Evolutionary conservation across 192 early-diverging fungal genomes (phyloP).

Genomic region (Backusella morwellensis): DNA sequence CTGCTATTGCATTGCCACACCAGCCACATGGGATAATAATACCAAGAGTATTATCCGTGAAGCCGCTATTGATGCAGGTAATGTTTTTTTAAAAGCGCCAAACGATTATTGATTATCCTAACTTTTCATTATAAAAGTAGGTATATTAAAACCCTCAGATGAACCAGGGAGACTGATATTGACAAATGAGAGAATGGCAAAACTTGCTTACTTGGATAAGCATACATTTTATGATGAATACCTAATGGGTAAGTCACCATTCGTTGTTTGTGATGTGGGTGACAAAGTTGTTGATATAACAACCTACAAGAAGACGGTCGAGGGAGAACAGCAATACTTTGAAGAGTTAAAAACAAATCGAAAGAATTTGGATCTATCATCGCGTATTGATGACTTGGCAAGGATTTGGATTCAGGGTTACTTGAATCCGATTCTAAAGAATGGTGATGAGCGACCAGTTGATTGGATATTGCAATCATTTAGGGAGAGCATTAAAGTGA

Average conservation of each 20-base stretch:
- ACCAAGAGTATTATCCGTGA: conserved; percentile 43
- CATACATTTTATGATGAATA: conserved; percentile 21
- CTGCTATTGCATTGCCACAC: conserved; percentile 44
- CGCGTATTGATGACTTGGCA: conserved; percentile 39
- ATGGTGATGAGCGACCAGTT: no score
- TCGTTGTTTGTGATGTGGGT: conserved; percentile 48
- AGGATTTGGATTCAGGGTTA: conserved; percentile 30
- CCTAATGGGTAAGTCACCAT: conserved; percentile 34
- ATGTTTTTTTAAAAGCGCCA: not conserved
- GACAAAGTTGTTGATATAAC: conserved; percentile 47
- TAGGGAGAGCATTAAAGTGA: not conserved
- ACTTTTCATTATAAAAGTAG: not conserved
- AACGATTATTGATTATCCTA: not conserved
- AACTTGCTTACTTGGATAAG: not conserved
- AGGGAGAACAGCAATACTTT: conserved; percentile 23
- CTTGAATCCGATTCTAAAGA: conserved; percentile 17
- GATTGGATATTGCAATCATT: no score
- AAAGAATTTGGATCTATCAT: conserved; percentile 28
- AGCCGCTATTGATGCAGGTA: conserved; percentile 41
- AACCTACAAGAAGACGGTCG: conserved; percentile 35
- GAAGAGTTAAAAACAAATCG: conserved; percentile 40
- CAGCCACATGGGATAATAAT: conserved; percentile 46
- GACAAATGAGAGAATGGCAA: conserved; percentile 29
- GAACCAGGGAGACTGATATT: conserved; percentile 38
- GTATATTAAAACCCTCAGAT: conserved; percentile 36